Percentiles rank a stretch among this genome's conserved stretches.
phyloP scores from a whole-genome alignment of 2,329 filamentous ascomycete genomes.

The Beauveria caledonica region DNA sequence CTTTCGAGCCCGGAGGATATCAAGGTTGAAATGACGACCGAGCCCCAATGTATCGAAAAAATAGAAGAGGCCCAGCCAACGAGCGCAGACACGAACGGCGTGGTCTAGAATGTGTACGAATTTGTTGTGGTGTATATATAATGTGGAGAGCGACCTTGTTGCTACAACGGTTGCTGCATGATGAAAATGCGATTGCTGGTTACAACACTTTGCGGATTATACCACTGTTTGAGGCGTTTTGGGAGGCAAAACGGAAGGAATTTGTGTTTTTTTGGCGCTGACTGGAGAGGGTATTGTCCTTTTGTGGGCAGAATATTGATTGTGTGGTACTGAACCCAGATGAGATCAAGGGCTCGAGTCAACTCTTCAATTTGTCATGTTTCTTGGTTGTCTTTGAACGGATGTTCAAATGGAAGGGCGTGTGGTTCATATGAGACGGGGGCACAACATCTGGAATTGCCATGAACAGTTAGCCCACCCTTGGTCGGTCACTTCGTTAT shows the following conservation, averaged over 20 bases:
- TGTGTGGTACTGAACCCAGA: background rate
- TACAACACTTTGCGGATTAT: constrained; percentile 7
- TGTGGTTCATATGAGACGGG: background rate
- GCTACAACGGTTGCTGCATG: constrained; percentile 3
- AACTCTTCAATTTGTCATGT: background rate
- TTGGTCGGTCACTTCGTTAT: constrained; percentile 6
- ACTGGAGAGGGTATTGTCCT: constrained; percentile 1
- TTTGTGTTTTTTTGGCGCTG: constrained; percentile 1
- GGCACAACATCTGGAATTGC: background rate
- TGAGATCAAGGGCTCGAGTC: background rate
- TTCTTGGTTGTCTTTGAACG: background rate
- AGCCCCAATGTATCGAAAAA: constrained; percentile 23
- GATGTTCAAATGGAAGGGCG: background rate
- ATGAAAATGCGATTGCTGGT: constrained; percentile 5
- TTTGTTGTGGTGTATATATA: constrained; percentile 9
- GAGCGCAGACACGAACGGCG: constrained; percentile 15
- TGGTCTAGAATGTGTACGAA: constrained; percentile 5
- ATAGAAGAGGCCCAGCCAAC: constrained; percentile 18
- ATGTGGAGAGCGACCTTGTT: background rate
- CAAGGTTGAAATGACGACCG: constrained; percentile 28
- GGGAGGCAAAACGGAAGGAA: background rate
- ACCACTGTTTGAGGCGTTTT: constrained; percentile 8
- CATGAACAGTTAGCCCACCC: background rate
- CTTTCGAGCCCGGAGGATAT: constrained; percentile 28
- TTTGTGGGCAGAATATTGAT: background rate